Conservation (phyloP, 2,329 filamentous ascomycete species). For the Botryotinia narcissicola region DNA sequence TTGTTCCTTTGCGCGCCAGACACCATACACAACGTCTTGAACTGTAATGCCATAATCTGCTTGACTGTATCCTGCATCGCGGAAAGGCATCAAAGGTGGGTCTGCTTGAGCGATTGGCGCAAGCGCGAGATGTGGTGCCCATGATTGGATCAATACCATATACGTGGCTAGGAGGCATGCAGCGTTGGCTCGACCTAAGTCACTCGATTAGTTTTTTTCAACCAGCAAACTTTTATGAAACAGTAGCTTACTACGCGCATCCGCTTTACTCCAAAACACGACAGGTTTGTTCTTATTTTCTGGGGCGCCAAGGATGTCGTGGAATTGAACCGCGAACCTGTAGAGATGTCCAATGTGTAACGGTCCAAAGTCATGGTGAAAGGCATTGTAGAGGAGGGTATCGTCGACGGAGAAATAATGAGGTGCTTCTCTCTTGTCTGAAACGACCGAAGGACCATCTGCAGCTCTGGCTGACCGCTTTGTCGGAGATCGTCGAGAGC, state of each 20-base stretch:
- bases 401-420: conserved; percentile 97
- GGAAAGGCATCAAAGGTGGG: conserved; percentile 97
- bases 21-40: conserved; percentile 95
- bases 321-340: conserved; percentile 91
- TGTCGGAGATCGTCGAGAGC: conserved; percentile 62
- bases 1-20: conserved; percentile 98
- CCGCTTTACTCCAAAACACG: conserved; percentile 92
- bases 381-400: conserved; percentile 91
- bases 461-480: conserved; percentile 70
- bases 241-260: conserved; percentile 73
- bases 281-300: conserved; percentile 87
- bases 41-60: conserved; percentile 95
- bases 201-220: conserved; percentile 31
- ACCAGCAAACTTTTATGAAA: conserved; percentile 21
- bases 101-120: conserved; percentile 96
- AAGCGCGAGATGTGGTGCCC: conserved; percentile 92
- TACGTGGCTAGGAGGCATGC: conserved; percentile 95
- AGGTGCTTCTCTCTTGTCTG: conserved; percentile 59
- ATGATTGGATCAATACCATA: conserved; percentile 97
- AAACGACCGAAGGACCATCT: conserved; percentile 51
- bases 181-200: conserved; percentile 81
- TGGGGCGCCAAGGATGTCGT: conserved; percentile 88
- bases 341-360: conserved; percentile 97
- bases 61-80: conserved; percentile 96
- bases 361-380: conserved; percentile 97